These are phyloP conservation scores for Paspalum vaginatum DNA, from an alignment of 176 grass and related monocot species.

Conservation along the genomic window DNA sequence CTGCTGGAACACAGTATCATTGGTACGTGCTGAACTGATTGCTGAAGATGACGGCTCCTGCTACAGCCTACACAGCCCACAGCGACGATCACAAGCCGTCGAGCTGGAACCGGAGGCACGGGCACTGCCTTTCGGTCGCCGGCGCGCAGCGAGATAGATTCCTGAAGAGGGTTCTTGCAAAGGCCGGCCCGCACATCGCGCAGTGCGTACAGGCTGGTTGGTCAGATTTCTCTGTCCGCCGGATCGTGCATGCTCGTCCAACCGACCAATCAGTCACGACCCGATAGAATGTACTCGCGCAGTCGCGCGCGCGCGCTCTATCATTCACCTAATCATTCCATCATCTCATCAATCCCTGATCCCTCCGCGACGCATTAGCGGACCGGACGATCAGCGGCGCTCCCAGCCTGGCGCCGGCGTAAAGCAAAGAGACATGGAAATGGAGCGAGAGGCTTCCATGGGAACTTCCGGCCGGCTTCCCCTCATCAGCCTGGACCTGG, in stretches of 20 bases:
- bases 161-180: not conserved
- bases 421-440: slow-evolving; percentile 19
- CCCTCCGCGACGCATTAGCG: not conserved
- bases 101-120: not conserved
- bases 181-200: not conserved
- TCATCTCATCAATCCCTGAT: not conserved
- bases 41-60: not conserved
- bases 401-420: slow-evolving; percentile 19
- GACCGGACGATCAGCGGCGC: not conserved
- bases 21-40: not conserved
- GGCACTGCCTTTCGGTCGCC: not conserved
- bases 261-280: not conserved
- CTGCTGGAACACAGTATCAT: not conserved
- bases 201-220: slow-evolving; percentile 26
- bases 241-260: slow-evolving; percentile 15
- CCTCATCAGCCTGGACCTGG: not conserved
- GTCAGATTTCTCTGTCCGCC: slow-evolving; percentile 14
- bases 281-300: not conserved
- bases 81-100: no score
- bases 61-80: no score
- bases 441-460: not conserved
- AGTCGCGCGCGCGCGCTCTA: not conserved
- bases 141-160: slow-evolving; percentile 2
- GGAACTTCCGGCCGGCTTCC: not conserved
- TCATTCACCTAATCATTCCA: not conserved